Evolutionary conservation across 2,329 filamentous ascomycete species (phyloP), one percentile per base, ranked within the genome.

Genomic region (Fusarium protoensiforme): DNA sequence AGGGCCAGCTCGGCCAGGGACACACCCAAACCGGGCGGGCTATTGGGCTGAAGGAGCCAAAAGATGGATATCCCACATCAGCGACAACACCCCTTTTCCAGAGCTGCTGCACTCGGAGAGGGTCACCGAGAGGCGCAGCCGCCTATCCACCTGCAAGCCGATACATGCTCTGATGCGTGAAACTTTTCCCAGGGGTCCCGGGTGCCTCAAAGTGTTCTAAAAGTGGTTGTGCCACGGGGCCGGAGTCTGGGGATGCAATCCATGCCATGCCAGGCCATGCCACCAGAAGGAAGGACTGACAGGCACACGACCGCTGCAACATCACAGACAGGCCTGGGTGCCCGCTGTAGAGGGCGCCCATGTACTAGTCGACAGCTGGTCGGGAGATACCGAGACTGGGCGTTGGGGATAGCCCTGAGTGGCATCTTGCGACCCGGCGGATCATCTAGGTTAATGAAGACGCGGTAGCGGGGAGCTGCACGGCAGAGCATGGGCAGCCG

Each of bases 351-450:
- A 64, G 63, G 65, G 56, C 63, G 61, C 67, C 64, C 72, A 70
- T 68, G 67, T 66, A 51, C 39, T 43, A 69, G 69, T 69, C 64
- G 68, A 71, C 64, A 71, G 65, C 62, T 70, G 67, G 62, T 75
- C 76, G 76, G 76, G 71, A 75, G 69, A 69, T 78, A 60, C 76
- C 76, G 76, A 78, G 64, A 56, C 65, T 61, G 73, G 68, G 38
- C 61, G 63, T 62, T 69, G 60, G 61, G 33, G 60, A 57, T 66
- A 27, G 51, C 59, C 64, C 57, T 56, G 43, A 39, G 70, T 68
- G 65, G 56, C 41, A 61, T 58, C 48, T 68, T 68, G 41, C 57
- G 53, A 53, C 57, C 56, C 61, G 41, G 53, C 68, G 59, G 65
- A 73, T 67, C 51, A 67, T 71, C 43, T 58, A 61, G 53, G 54